A percentile compares a stretch with the other conserved stretches of the same genome.
phyloP scores from a whole-genome alignment of 2,329 filamentous ascomycete species.

The Microascus cirrosus region DNA sequence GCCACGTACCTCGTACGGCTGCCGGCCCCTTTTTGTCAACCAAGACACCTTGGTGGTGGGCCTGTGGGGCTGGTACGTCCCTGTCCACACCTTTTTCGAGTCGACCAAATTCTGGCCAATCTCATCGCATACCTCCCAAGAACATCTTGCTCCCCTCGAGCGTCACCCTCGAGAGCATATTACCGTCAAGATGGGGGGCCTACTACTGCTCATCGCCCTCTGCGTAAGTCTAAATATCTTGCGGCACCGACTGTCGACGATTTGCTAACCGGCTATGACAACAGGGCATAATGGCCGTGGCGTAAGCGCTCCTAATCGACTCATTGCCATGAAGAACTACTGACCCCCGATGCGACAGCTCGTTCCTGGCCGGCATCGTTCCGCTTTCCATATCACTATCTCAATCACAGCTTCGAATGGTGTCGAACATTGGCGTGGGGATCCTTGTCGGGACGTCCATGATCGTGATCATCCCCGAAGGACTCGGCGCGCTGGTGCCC shows the following conservation, averaged over 20 bases:
- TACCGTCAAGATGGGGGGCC: conserved; percentile 20
- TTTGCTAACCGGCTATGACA: conserved; percentile 4
- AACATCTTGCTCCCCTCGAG: no score
- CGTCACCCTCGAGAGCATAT: no score
- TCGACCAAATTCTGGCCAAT: no score
- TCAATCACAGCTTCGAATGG: conserved; percentile 73
- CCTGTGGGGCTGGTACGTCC: no score
- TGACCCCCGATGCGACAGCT: conserved; percentile 40
- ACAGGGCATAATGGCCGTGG: conserved; percentile 46
- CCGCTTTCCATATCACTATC: conserved; percentile 84
- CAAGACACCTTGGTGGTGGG: no score
- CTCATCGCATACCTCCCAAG: no score
- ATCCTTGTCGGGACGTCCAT: conserved; percentile 90
- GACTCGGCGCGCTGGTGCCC: conserved; percentile 78
- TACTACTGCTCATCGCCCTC: conserved; percentile 26
- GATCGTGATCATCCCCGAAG: conserved; percentile 95
- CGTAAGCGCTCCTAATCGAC: conserved; percentile 27
- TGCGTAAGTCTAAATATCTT: conserved; percentile 21
- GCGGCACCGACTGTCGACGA: background rate
- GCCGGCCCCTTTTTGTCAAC: no score
- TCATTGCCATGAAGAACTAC: conserved; percentile 7
- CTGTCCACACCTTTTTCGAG: no score
- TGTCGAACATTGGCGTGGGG: conserved; percentile 87
- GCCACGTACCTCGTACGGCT: no score
- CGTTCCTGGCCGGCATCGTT: conserved; percentile 84